Evolutionary conservation across 805 yeast species (phyloP), one percentile per base, ranked within the genome.

Genomic region (Lipomyces sp.): DNA sequence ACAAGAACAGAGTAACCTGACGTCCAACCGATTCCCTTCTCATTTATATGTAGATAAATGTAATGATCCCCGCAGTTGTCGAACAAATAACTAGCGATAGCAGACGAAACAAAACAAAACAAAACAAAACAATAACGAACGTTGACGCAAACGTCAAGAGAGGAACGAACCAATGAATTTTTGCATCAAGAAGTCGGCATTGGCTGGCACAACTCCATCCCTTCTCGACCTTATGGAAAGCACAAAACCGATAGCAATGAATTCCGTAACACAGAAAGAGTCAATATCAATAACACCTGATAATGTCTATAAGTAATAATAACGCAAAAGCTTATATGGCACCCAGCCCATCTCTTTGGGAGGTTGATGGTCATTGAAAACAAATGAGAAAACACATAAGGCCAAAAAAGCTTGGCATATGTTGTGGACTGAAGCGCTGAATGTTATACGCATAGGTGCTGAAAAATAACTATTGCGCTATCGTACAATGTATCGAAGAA

Each of bases 271-370:
- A 42, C 15, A 24, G 13, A 13, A 5, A 42, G 48, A 42, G 18
- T 42, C 48, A n/a, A 42, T n/a, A 37, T 2, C 11, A 42, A 42
- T 15, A 42, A 42, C 48, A 42, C 24, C 48, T 42, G 48, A 42
- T 42, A 42, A 42, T n/a, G 48, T 42, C 48, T 42, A 42, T 42
- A 42, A 42, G 48, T 5, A 42, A 42, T 37, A 37, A 37, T 37
- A 42, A 42, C 18, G 48, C 48, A 42, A 42, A n/a, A 8, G 24
- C 13, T 42, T 39, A 15, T 42, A n/a, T n/a, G 48, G n/a, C 48
- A 42, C 18, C 15, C 24, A n/a, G 24, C 1, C 24, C 18, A n/a
- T 15, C 48, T 5, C 18, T 42, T 24, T 8, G 24, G 7, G 48
- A 42, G 18, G n/a, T 42, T n/a, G 29, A 42, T 5, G 15, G 24